phyloP scores from a whole-genome alignment of 768 basidiomycete genomes.

The Calocybe cyanea region DNA sequence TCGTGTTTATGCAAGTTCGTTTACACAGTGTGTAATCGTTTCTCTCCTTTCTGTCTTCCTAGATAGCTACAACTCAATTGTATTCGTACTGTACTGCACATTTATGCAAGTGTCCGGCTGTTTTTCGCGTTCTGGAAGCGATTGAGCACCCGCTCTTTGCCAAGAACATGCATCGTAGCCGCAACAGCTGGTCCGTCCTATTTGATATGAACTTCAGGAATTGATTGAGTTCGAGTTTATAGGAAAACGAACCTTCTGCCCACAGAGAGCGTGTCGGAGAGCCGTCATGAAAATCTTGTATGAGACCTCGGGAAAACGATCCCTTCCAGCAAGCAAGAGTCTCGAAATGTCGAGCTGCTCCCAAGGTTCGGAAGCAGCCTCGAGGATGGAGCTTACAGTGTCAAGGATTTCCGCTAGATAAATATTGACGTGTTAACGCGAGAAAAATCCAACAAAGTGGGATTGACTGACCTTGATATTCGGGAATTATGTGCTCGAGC shows the following conservation, averaged over 20 bases:
- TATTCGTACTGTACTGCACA: constrained; percentile 1
- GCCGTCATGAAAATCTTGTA: constrained; percentile 64
- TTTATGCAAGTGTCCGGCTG: background rate
- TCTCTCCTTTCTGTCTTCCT: background rate
- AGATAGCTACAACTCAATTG: background rate
- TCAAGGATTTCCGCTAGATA: constrained; percentile 29
- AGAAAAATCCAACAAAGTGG: background rate
- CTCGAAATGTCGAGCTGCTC: constrained; percentile 29
- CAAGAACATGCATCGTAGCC: constrained; percentile 41
- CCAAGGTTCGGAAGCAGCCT: constrained; percentile 33
- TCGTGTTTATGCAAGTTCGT: background rate
- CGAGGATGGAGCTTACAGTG: constrained; percentile 26
- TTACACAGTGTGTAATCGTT: background rate
- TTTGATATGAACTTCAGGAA: background rate
- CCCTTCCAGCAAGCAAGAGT: constrained; percentile 42
- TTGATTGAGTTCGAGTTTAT: too few species aligned
- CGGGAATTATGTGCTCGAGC: constrained; percentile 35
- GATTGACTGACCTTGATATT: constrained; percentile 45
- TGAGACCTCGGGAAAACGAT: constrained; percentile 32
- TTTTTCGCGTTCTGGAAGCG: constrained; percentile 23
- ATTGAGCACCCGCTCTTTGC: constrained; percentile 36
- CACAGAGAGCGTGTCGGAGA: constrained; percentile 76
- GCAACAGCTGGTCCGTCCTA: constrained; percentile 48
- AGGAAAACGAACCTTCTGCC: constrained; percentile 66
- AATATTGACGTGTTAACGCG: too few species aligned